These are phyloP conservation scores for Cafeteria roenbergensis DNA, from an alignment of 108 stramenopile genomes.

Conservation along the genomic window DNA sequence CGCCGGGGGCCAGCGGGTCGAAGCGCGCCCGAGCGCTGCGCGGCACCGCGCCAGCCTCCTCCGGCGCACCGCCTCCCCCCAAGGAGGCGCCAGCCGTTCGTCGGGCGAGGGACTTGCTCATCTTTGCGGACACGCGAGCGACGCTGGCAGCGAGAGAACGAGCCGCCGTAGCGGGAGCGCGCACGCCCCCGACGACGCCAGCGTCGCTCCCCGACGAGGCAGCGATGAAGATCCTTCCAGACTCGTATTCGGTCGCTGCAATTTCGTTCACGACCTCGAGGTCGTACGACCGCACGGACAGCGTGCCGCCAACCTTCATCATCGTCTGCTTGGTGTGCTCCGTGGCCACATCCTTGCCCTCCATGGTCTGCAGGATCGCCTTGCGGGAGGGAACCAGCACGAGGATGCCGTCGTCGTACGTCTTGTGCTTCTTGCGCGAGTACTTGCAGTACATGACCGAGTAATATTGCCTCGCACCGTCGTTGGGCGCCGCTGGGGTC, in stretches of 20 bases:
- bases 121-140: too few relatives aligned
- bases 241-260: not conserved
- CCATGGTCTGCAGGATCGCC: not conserved
- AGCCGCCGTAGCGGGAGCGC: too few relatives aligned
- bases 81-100: not conserved
- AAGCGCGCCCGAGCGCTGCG: too few relatives aligned
- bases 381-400: conserved; percentile 8
- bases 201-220: not conserved
- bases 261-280: not conserved
- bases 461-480: too few relatives aligned
- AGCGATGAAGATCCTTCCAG: conserved; percentile 15
- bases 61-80: not conserved
- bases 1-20: not conserved
- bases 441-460: conserved; percentile 23
- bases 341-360: conserved; percentile 11
- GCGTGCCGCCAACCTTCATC: conserved; percentile 2
- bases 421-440: conserved; percentile 16
- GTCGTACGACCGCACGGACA: conserved; percentile 1
- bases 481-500: too few relatives aligned
- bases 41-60: too few relatives aligned
- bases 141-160: too few relatives aligned
- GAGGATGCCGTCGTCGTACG: conserved; percentile 21
- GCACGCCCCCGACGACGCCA: not conserved
- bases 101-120: too few relatives aligned
- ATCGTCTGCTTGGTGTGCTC: not conserved